Evolutionary conservation across 768 basidiomycete species (phyloP).

Genomic region (Boletellus ananas): DNA sequence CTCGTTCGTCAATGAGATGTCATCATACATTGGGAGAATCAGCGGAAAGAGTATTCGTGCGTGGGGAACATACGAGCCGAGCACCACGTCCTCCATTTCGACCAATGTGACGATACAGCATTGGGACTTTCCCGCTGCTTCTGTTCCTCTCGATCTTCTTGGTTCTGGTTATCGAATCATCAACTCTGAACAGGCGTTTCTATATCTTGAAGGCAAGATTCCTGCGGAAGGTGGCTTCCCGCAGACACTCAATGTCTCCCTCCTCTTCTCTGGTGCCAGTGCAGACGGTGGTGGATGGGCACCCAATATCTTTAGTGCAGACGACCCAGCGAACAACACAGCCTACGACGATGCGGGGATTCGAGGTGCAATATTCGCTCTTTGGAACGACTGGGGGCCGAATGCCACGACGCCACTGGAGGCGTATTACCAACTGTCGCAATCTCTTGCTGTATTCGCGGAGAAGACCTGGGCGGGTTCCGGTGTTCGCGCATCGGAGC

Average conservation of each 20-base stretch:
- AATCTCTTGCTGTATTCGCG: conserved; percentile 37
- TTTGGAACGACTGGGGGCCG: conserved; percentile 46
- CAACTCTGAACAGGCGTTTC: conserved; percentile 34
- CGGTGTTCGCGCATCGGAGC: conserved; percentile 30
- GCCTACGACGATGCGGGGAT: conserved; percentile 24
- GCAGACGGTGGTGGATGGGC: conserved; percentile 33
- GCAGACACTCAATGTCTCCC: conserved; percentile 27
- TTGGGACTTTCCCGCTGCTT: conserved; percentile 36
- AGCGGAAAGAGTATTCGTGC: conserved; percentile 38
- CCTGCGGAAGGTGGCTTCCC: conserved; percentile 32
- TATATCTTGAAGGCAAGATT: conserved; percentile 38
- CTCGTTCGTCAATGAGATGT: conserved; percentile 42
- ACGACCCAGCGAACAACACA: conserved; percentile 33
- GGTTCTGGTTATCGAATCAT: conserved; percentile 35
- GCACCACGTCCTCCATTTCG: conserved; percentile 33
- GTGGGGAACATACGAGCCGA: conserved; percentile 43
- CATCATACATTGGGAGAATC: conserved; percentile 30
- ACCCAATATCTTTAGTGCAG: conserved; percentile 33
- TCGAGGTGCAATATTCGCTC: conserved; percentile 34
- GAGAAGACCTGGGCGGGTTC: conserved; percentile 45
- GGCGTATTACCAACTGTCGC: conserved; percentile 41
- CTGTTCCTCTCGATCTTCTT: conserved; percentile 33
- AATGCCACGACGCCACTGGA: conserved; percentile 44
- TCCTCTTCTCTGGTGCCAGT: conserved; percentile 30
- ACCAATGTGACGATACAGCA: conserved; percentile 44